A percentile compares a stretch with the other conserved stretches of the same genome.
Conservation (phyloP, 805 yeast species). For the Ogataea allantospora region DNA sequence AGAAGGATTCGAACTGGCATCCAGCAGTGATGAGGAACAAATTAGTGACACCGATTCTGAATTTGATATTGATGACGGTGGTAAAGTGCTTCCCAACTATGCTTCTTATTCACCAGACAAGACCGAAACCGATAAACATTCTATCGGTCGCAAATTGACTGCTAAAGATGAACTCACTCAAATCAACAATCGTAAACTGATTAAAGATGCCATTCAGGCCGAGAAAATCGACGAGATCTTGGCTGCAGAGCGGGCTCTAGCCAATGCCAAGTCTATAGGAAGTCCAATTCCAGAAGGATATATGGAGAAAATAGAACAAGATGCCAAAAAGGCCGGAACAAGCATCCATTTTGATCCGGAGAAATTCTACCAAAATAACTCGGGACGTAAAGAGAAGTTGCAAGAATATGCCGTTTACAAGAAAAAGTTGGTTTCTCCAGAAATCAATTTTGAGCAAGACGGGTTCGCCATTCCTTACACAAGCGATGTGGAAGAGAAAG, state of each 20-base stretch:
- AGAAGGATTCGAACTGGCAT: slow-evolving; percentile 12
- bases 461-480: slow-evolving; percentile 57
- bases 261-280: slow-evolving; percentile 49
- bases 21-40: slow-evolving; percentile 55
- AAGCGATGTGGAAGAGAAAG: slow-evolving; percentile 61
- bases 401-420: slow-evolving; percentile 60
- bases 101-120: slow-evolving; percentile 33
- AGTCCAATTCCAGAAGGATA: slow-evolving; percentile 34
- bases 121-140: slow-evolving; percentile 8
- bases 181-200: slow-evolving; percentile 28
- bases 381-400: slow-evolving; percentile 47
- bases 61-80: slow-evolving; percentile 61
- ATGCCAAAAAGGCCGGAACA: slow-evolving; percentile 39
- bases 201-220: slow-evolving; percentile 48
- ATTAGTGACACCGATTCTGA: slow-evolving; percentile 59
- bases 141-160: slow-evolving; percentile 13
- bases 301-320: slow-evolving; percentile 28
- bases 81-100: slow-evolving; percentile 55
- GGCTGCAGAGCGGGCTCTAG: slow-evolving; percentile 58
- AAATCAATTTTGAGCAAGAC: slow-evolving; percentile 34
- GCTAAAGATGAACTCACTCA: slow-evolving; percentile 22
- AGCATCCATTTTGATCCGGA: slow-evolving; percentile 44
- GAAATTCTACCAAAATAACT: slow-evolving; percentile 48
- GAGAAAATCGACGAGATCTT: slow-evolving; percentile 53
- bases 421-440: slow-evolving; percentile 58